phyloP scores from a whole-genome alignment of 1,284 basidiomycete genomes.

The Apiotrichum gamsii region DNA sequence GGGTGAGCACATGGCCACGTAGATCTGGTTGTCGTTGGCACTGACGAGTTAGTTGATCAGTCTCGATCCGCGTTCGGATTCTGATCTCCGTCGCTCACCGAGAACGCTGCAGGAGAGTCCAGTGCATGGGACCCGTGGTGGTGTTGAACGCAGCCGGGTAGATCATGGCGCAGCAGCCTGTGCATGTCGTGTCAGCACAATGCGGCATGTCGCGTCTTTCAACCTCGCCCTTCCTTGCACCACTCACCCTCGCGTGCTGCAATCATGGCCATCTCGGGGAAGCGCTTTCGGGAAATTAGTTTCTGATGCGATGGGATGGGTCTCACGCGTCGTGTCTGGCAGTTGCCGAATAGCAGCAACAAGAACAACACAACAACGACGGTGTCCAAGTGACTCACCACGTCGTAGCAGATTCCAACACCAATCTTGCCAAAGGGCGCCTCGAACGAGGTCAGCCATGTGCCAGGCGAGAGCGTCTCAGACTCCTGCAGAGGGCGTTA shows the following conservation, averaged over 20 bases:
- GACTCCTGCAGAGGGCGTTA: slow-evolving; percentile 63
- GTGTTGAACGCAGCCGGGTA: slow-evolving; percentile 64
- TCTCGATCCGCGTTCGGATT: too few relatives aligned
- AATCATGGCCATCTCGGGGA: slow-evolving; percentile 91
- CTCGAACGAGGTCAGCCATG: slow-evolving; percentile 72
- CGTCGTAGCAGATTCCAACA: slow-evolving; percentile 51
- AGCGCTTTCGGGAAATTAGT: slow-evolving; percentile 52
- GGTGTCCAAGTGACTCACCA: slow-evolving; percentile 30
- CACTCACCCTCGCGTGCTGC: slow-evolving; percentile 71
- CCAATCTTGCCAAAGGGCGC: slow-evolving; percentile 56
- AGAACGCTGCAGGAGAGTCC: slow-evolving; percentile 84
- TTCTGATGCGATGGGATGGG: too few relatives aligned
- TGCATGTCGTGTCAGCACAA: background rate
- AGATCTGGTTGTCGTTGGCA: slow-evolving; percentile 94
- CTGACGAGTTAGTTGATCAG: slow-evolving; percentile 51
- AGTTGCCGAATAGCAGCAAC: too few relatives aligned
- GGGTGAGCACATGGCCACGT: slow-evolving; percentile 90
- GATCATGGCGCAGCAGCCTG: slow-evolving; percentile 81
- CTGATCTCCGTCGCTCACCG: too few relatives aligned
- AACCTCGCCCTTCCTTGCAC: too few relatives aligned
- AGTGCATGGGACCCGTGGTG: slow-evolving; percentile 93
- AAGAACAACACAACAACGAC: background rate
- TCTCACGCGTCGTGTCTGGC: too few relatives aligned
- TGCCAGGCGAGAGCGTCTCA: slow-evolving; percentile 80
- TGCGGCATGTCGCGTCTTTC: too few relatives aligned